Percentiles rank a stretch among this genome's conserved stretches.
phyloP scores from a whole-genome alignment of 805 yeast genomes.

The Candida pseudoglaebosa region DNA sequence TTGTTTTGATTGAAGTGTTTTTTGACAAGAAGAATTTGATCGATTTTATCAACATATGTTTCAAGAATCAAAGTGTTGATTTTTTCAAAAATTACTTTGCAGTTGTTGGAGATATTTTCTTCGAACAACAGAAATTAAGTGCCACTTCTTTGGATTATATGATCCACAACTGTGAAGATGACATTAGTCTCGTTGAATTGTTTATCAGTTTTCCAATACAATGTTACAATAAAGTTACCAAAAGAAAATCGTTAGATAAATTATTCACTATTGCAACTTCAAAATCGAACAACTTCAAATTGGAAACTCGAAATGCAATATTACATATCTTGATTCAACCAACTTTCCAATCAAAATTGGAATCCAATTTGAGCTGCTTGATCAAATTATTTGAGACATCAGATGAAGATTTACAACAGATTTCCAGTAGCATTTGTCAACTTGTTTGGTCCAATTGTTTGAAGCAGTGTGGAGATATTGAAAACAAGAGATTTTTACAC shows the following conservation, averaged over 20 bases:
- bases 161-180: constrained; percentile 5
- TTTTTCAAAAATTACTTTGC: constrained; percentile 12
- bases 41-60: constrained; percentile 26
- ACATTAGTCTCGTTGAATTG: constrained; percentile 7
- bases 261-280: constrained; percentile 8
- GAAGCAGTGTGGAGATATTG: constrained; percentile 31
- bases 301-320: constrained; percentile 21
- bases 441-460: constrained; percentile 39
- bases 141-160: constrained; percentile 21
- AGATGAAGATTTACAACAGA: not conserved
- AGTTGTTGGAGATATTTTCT: constrained; percentile 33
- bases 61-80: constrained; percentile 3
- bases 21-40: constrained; percentile 27
- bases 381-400: constrained; percentile 14
- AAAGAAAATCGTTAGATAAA: constrained; percentile 13
- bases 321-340: constrained; percentile 45
- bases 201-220: constrained; percentile 43
- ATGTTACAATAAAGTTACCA: constrained; percentile 33
- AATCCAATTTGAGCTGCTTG: constrained; percentile 31
- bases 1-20: constrained; percentile 39
- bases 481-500: constrained; percentile 19
- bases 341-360: constrained; percentile 51
- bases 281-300: constrained; percentile 3
- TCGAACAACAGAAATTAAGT: constrained; percentile 45
- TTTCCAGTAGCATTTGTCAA: constrained; percentile 24